Evolutionary conservation across 2,329 filamentous ascomycete species (phyloP), one percentile per base, ranked within the genome.

Genomic region (Colletotrichum chlorophyti): DNA sequence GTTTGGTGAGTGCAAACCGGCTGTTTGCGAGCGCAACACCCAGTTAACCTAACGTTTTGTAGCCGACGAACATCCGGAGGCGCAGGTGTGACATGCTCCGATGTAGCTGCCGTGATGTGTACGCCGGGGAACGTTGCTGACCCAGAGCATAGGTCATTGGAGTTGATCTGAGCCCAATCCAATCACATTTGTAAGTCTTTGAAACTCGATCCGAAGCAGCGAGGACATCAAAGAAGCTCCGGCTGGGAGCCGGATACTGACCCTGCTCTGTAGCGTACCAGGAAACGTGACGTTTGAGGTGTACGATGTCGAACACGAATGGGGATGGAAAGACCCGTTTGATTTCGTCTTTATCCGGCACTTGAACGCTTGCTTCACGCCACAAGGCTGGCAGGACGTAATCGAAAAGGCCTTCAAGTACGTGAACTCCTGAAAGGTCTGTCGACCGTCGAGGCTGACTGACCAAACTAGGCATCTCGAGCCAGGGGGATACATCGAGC

Each of bases 321-420:
- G 65, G 65, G 61, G 50, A 7, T 67, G 61, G 35, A 55, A 53
- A 6, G 15, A 51, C 19, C 43, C 42, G 4, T 60, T 74, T 35
- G 74, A 76, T 55, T 74, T 69, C 46, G 70, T 76, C 40, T 68
- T 72, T 49, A 60, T 54, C 12, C 66, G 72, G 23, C 67, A 68
- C 55, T 67, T 75, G 64, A 66, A 65, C 5, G 67, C 65, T 5
- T 64, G 64, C 26, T 67, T 74, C 41, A 12, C 49, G 9, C n/a
- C n/a, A n/a, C n/a, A n/a, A 8, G 63, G 68, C 41, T 69, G 65
- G 64, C 45, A 58, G 1, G 48, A n/a, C 0, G 62, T 66, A 32
- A 63, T 68, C 11, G 41, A 55, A 2, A 57, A 65, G 19, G 61
- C 65, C 2, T 70, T 59, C 34, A 57, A 64, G 62, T 61, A 42